Percentiles rank a stretch among this genome's conserved stretches.
These are phyloP conservation scores for Puya raimondii DNA, from an alignment of 176 grass and related monocot species.

Conservation along the genomic window DNA sequence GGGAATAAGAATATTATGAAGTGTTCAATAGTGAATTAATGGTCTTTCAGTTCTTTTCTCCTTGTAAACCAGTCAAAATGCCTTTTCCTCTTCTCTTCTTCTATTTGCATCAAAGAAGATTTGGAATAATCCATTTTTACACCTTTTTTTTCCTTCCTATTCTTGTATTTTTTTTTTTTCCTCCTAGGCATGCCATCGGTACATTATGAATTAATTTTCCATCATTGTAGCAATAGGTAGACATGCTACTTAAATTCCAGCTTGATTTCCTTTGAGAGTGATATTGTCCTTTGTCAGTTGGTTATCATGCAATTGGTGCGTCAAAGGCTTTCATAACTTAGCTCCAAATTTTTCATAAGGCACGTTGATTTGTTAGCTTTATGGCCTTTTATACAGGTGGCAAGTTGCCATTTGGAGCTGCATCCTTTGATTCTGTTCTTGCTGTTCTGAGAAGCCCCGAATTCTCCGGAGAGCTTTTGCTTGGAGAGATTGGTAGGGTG, in stretches of 20 bases:
- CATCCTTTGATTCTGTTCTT: constrained; percentile 51
- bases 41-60: too few species aligned
- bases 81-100: not conserved
- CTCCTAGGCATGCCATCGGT: too few species aligned
- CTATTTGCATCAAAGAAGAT: not conserved
- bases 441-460: constrained; percentile 32
- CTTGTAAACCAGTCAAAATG: too few species aligned
- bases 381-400: not conserved
- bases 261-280: too few species aligned
- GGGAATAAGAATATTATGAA: too few species aligned
- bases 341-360: not conserved
- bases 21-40: too few species aligned
- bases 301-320: not conserved
- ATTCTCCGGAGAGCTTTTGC: constrained; percentile 38
- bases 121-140: not conserved
- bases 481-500: constrained; percentile 56
- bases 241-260: too few species aligned
- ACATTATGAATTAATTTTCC: too few species aligned
- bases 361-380: not conserved
- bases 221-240: too few species aligned
- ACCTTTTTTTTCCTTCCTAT: not conserved
- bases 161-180: too few species aligned
- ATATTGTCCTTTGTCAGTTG: too few species aligned
- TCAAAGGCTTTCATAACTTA: not conserved
- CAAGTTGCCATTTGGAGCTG: not conserved